A percentile compares a stretch with the other conserved stretches of the same genome.
These are phyloP conservation scores for Penicillium mononematosum DNA, from an alignment of 495 filamentous ascomycete genomes.

Conservation along the genomic window DNA sequence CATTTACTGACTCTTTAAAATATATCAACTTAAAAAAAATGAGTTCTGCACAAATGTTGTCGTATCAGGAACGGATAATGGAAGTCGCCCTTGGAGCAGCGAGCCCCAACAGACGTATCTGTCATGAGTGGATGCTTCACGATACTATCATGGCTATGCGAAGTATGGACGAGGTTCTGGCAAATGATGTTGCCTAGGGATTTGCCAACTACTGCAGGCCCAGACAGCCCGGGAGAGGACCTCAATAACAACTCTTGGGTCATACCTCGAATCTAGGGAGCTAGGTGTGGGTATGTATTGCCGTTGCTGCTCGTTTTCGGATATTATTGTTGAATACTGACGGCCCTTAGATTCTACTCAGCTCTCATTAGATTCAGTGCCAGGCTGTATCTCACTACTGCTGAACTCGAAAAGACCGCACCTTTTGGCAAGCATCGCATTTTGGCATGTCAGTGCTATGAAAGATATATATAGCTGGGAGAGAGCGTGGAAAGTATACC, in stretches of 20 bases:
- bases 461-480: constrained; percentile 32
- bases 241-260: constrained; percentile 16
- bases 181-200: constrained; percentile 19
- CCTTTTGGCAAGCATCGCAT: constrained; percentile 17
- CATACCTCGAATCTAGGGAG: constrained; percentile 21
- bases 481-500: constrained; percentile 21
- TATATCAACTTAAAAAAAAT: constrained; percentile 28
- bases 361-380: constrained; percentile 25
- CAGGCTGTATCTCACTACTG: constrained; percentile 10
- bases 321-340: neutral
- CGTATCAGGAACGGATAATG: constrained; percentile 20
- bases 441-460: constrained; percentile 22
- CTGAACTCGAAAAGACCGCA: constrained; percentile 9
- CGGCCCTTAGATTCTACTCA: constrained; percentile 20
- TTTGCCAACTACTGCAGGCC: constrained; percentile 23
- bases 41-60: constrained; percentile 21
- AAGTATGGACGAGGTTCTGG: constrained; percentile 14
- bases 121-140: constrained; percentile 23
- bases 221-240: constrained; percentile 19
- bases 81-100: constrained; percentile 11
- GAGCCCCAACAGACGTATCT: constrained; percentile 8
- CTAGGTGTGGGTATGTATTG: constrained; percentile 20
- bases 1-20: neutral
- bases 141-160: constrained; percentile 18
- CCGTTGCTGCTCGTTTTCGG: neutral